These are phyloP conservation scores for Pluteus cervinus DNA, from an alignment of 768 basidiomycete species.

Conservation along the genomic window DNA sequence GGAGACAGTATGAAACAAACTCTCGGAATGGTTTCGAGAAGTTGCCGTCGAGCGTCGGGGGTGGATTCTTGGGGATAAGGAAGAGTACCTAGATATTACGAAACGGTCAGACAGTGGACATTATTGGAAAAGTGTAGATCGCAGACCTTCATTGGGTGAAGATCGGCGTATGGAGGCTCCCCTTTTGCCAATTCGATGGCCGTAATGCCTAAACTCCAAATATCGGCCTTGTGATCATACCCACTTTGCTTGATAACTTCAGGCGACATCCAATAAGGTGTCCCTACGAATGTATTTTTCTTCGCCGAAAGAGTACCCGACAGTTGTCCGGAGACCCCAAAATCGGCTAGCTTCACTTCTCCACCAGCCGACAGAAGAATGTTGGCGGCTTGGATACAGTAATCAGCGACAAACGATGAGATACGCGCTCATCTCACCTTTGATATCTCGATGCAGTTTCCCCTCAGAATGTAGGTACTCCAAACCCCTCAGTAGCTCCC, in stretches of 20 bases:
- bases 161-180: constrained; percentile 95
- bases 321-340: constrained; percentile 96
- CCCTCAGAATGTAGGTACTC: constrained; percentile 96
- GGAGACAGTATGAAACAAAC: constrained; percentile 89
- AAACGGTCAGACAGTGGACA: neutral
- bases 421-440: constrained; percentile 49
- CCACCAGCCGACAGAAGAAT: constrained; percentile 88
- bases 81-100: constrained; percentile 73
- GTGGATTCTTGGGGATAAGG: constrained; percentile 96
- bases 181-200: constrained; percentile 97
- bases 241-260: constrained; percentile 99
- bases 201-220: constrained; percentile 97
- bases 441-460: constrained; percentile 98
- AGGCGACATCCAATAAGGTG: constrained; percentile 99
- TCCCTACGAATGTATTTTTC: constrained; percentile 98
- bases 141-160: constrained; percentile 97
- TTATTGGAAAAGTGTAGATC: constrained; percentile 1
- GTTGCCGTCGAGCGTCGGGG: constrained; percentile 82
- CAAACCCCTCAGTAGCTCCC: constrained; percentile 86
- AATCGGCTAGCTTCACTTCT: constrained; percentile 97
- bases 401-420: constrained; percentile 5
- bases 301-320: constrained; percentile 89
- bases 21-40: constrained; percentile 94
- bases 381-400: constrained; percentile 69
- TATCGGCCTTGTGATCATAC: constrained; percentile 98